Conservation (phyloP, 2,329 filamentous ascomycete species). For the Alternaria alternata region DNA sequence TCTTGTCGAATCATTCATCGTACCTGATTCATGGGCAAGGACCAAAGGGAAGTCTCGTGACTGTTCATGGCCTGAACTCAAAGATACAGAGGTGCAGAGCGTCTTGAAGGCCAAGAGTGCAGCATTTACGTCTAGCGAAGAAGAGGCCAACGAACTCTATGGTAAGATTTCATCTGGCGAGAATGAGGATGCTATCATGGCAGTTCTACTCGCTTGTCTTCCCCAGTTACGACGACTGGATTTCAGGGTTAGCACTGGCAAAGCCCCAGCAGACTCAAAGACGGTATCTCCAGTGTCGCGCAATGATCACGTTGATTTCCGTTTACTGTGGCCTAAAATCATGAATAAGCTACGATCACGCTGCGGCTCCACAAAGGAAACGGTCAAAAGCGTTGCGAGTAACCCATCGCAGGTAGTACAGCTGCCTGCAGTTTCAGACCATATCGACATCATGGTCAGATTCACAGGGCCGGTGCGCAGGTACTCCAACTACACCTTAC, state of each 20-base stretch:
- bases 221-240: not conserved
- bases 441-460: not conserved
- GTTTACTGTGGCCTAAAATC: not conserved
- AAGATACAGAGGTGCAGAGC: not conserved
- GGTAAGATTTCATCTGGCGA: not conserved
- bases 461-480: not conserved
- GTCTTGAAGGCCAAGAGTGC: not conserved
- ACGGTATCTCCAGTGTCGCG: not conserved
- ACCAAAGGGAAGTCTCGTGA: not conserved
- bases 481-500: not conserved
- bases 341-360: not conserved
- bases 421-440: not conserved
- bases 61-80: not conserved
- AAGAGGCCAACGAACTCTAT: not conserved
- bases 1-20: not conserved
- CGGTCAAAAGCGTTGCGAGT: not conserved
- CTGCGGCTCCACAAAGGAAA: not conserved
- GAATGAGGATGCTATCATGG: constrained; percentile 1
- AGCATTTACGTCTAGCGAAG: not conserved
- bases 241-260: not conserved
- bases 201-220: not conserved
- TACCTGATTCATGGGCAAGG: not conserved
- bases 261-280: no score
- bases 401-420: not conserved
- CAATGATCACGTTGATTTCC: not conserved